Evolutionary conservation across 2,329 filamentous ascomycete species (phyloP).

Genomic region (Diatrype stigma): DNA sequence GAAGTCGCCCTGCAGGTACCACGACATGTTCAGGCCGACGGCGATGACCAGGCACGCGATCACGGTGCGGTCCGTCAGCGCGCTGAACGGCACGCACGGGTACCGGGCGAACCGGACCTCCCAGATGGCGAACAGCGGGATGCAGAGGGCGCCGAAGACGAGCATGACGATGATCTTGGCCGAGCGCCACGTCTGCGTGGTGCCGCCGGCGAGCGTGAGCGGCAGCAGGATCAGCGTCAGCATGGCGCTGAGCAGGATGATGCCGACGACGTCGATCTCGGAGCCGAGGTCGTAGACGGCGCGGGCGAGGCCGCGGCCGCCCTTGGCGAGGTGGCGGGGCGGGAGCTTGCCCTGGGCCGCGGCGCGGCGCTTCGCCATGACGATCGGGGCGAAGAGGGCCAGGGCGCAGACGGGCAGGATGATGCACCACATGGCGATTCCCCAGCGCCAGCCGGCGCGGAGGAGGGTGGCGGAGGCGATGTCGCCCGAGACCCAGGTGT

Average conservation of each 20-base stretch:
- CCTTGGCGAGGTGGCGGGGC: slow-evolving; percentile 29
- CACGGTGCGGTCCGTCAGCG: slow-evolving; percentile 60
- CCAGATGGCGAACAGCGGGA: slow-evolving; percentile 49
- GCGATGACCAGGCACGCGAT: slow-evolving; percentile 61
- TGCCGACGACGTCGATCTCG: slow-evolving; percentile 41
- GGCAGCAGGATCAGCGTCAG: slow-evolving; percentile 43
- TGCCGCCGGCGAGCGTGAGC: slow-evolving; percentile 42
- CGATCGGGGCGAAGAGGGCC: slow-evolving; percentile 50
- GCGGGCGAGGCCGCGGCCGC: slow-evolving; percentile 25
- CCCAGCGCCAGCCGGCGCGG: slow-evolving; percentile 55
- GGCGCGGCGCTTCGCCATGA: slow-evolving; percentile 47
- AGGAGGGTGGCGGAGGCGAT: slow-evolving; percentile 47
- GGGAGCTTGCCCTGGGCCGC: slow-evolving; percentile 45
- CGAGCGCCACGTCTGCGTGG: slow-evolving; percentile 32
- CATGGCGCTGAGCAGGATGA: slow-evolving; percentile 42
- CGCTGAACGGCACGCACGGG: slow-evolving; percentile 55
- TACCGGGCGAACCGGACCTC: slow-evolving; percentile 41
- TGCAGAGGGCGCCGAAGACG: slow-evolving; percentile 40
- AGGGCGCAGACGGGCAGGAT: slow-evolving; percentile 54
- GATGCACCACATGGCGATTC: slow-evolving; percentile 60
- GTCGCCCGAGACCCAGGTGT: slow-evolving; percentile 61
- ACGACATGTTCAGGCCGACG: slow-evolving; percentile 51
- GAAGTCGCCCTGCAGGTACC: slow-evolving; percentile 61
- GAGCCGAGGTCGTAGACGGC: slow-evolving; percentile 38
- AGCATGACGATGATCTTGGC: slow-evolving; percentile 40